Conservation (phyloP, 2,329 filamentous ascomycete species). For the Pezicula radicicola region DNA sequence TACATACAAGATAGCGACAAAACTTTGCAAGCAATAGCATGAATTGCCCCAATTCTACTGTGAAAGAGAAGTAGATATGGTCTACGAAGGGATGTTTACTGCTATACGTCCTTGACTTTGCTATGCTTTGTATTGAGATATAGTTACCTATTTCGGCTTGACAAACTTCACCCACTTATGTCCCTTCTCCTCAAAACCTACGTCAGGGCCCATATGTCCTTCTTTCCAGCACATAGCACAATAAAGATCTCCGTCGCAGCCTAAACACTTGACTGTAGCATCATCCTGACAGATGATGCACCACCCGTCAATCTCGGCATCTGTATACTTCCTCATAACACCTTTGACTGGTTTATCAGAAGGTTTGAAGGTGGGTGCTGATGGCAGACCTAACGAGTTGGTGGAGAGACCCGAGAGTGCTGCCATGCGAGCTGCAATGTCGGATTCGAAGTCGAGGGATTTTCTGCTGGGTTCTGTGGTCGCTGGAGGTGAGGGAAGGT, state of each 20-base stretch:
- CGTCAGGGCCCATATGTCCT: constrained; percentile 69
- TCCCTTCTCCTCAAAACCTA: constrained; percentile 65
- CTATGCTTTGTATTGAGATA: no score
- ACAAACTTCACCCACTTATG: constrained; percentile 65
- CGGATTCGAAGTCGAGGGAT: constrained; percentile 23
- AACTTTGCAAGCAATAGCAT: no score
- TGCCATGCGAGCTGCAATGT: constrained; percentile 26
- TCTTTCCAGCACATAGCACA: constrained; percentile 78
- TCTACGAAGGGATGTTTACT: no score
- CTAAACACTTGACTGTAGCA: constrained; percentile 67
- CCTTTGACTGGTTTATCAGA: constrained; percentile 11
- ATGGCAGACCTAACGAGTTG: constrained; percentile 23
- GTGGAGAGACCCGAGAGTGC: constrained; percentile 17
- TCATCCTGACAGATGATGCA: constrained; percentile 82
- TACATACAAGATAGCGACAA: no score
- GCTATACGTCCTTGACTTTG: no score
- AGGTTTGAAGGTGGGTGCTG: constrained; percentile 25
- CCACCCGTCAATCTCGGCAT: constrained; percentile 74
- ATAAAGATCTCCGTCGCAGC: constrained; percentile 71
- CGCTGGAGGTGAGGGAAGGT: constrained; percentile 9
- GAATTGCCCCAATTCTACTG: no score
- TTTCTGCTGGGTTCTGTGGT: constrained; percentile 9
- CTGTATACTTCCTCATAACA: constrained; percentile 43
- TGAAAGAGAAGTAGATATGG: no score
- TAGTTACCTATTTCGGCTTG: constrained; percentile 20